Evolutionary conservation across 78 protist species (phyloP).

Genomic region (Acrasis kona): DNA sequence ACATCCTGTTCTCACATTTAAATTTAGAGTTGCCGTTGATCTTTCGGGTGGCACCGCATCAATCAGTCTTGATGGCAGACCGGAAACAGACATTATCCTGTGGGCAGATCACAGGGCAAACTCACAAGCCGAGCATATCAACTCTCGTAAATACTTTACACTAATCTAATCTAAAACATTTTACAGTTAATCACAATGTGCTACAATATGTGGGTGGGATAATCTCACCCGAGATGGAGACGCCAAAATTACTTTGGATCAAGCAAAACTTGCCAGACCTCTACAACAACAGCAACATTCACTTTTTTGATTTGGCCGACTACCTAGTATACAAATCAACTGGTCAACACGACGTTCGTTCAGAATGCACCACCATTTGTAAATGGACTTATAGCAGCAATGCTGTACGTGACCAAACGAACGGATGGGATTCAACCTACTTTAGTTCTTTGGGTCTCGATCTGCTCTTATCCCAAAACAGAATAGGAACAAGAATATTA

Average conservation of each 20-base stretch:
- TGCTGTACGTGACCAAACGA: neutral
- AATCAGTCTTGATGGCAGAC: no score
- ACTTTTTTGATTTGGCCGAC: constrained; percentile 30
- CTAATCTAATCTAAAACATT: no score
- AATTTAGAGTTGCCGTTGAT: no score
- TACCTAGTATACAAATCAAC: constrained; percentile 9
- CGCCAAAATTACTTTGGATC: constrained; percentile 38
- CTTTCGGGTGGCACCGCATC: no score
- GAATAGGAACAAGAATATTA: neutral
- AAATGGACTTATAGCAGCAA: constrained; percentile 25
- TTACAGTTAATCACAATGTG: no score
- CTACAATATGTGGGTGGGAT: constrained; percentile 31
- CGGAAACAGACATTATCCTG: constrained; percentile 17
- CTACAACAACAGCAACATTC: neutral
- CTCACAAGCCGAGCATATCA: constrained; percentile 11
- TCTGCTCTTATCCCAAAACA: no score
- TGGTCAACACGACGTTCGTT: constrained; percentile 18
- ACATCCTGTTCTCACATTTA: no score
- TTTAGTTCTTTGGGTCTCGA: neutral
- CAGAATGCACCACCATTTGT: constrained; percentile 25
- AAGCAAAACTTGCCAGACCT: neutral
- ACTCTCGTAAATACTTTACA: neutral
- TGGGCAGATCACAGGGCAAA: constrained; percentile 40
- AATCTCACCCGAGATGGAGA: constrained; percentile 28
- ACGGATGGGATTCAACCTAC: neutral